A percentile compares a stretch with the other conserved stretches of the same genome.
These are phyloP conservation scores for Apophysomyces ossiformis DNA, from an alignment of 371 early-diverging fungal genomes.

Conservation along the genomic window DNA sequence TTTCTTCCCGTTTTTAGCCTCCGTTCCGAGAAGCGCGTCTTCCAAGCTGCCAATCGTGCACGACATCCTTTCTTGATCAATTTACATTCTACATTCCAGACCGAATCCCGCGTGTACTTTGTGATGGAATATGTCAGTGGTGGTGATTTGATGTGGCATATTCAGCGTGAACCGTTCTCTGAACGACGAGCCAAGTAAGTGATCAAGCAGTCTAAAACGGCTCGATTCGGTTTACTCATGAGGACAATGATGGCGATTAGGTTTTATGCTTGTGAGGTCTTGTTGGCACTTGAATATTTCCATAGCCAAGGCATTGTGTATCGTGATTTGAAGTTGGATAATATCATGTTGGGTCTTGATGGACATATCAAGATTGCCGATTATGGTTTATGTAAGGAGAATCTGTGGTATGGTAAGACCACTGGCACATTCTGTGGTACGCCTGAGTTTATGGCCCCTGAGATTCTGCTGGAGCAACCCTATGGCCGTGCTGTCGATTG, in stretches of 20 bases:
- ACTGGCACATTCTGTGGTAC: conserved; percentile 93
- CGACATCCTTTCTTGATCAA: conserved; percentile 98
- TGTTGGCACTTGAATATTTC: conserved; percentile 85
- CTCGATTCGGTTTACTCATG: neutral
- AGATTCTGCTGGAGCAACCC: conserved; percentile 78
- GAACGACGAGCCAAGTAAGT: conserved; percentile 83
- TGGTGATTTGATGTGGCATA: conserved; percentile 99
- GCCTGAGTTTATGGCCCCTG: conserved; percentile 82
- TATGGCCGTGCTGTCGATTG: conserved; percentile 91
- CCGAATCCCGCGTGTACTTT: conserved; percentile 93
- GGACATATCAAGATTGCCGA: conserved; percentile 99
- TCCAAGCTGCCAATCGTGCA: conserved; percentile 86
- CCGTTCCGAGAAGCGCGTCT: conserved; percentile 93
- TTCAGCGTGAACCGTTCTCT: conserved; percentile 85
- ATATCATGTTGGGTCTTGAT: conserved; percentile 63
- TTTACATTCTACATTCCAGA: conserved; percentile 96
- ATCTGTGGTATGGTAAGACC: conserved; percentile 59
- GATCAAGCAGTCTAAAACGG: too few species aligned
- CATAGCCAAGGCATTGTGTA: conserved; percentile 55
- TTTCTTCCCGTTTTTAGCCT: conserved; percentile 48
- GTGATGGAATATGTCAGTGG: conserved; percentile 99
- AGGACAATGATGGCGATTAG: conserved; percentile 19
- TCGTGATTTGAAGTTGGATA: conserved; percentile 57
- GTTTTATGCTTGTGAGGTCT: conserved; percentile 97
- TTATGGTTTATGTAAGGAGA: conserved; percentile 82